phyloP scores from a whole-genome alignment of 2,329 filamentous ascomycete species.

The Aphanocladium album region DNA sequence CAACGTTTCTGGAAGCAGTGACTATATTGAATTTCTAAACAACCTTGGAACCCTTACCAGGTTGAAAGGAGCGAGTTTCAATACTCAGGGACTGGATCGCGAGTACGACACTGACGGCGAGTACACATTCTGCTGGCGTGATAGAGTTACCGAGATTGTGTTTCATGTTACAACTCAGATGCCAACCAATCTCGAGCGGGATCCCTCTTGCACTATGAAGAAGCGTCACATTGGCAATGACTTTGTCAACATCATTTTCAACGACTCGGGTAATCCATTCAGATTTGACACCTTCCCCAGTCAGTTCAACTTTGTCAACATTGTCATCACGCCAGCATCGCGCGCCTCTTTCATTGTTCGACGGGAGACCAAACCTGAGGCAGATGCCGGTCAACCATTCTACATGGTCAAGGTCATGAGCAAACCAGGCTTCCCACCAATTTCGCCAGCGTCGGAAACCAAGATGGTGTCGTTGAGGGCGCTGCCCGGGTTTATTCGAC shows the following conservation, averaged over 20 bases:
- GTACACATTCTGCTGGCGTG: constrained; percentile 89
- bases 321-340: constrained; percentile 87
- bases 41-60: constrained; percentile 76
- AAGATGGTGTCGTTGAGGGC: constrained; percentile 84
- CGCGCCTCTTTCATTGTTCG: constrained; percentile 69
- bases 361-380: constrained; percentile 37
- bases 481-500: constrained; percentile 77
- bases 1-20: constrained; percentile 79
- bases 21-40: constrained; percentile 81
- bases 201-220: constrained; percentile 74
- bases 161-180: constrained; percentile 97
- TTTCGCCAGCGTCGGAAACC: constrained; percentile 81
- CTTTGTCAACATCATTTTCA: constrained; percentile 97
- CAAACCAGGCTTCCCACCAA: constrained; percentile 82
- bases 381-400: constrained; percentile 49
- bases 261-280: constrained; percentile 88
- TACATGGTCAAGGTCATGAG: constrained; percentile 89
- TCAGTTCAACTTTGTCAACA: constrained; percentile 95
- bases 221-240: constrained; percentile 97
- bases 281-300: constrained; percentile 88
- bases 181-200: constrained; percentile 77
- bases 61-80: constrained; percentile 79
- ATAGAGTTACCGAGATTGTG: constrained; percentile 89
- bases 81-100: constrained; percentile 85
- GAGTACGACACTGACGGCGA: constrained; percentile 75